Evolutionary conservation across 2,329 filamentous ascomycete genomes (phyloP), one percentile per base, ranked within the genome.

Genomic region (Neophaeococcomyces aloes): DNA sequence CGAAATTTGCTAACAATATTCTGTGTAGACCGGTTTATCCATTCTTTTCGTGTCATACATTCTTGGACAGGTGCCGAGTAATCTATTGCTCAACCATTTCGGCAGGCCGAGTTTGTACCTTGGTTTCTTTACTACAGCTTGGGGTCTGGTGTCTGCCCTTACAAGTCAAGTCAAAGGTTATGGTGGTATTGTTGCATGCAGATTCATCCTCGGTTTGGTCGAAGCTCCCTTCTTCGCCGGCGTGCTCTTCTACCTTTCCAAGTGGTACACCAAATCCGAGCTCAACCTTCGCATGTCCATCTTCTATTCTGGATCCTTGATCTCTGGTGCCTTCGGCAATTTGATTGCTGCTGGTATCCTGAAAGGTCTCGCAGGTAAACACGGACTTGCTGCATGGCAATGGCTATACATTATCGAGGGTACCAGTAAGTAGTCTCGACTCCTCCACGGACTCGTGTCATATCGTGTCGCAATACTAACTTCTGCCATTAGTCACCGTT

Each of bases 311-410:
- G 71, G 70, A 3, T 68, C 65, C 2, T 57, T 73, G 15, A 62
- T 75, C 23, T 66, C 65, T 40, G 68, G 60, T 35, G 71, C 71
- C 2, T 75, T 75, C 51, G 70, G 69, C n/a, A 71, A 68, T 15
- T 61, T 75, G 19, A 71, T 76, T 39, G 71, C 69, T 6, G 72
- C 72, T 2, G 51, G 69, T 3, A 72, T 74, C 23, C 59, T 70
- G 4, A 53, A 59, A 14, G 66, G 65, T 5, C 56, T 67, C 14
- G 53, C 53, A 2, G 60, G 61, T 3, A 47, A 52, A 7, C 56
- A 54, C 3, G 64, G 64, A 13, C 48, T 65, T 13, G 52, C 58
- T 5, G 57, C 64, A 13, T 66, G 64, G 64, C 56, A 62, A 44
- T 65, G 61, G 61, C 51, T 65, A 19, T 65, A 62, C 44, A 63